Conservation (phyloP, 176 grass and related monocot genomes). For the Avena sativa region DNA sequence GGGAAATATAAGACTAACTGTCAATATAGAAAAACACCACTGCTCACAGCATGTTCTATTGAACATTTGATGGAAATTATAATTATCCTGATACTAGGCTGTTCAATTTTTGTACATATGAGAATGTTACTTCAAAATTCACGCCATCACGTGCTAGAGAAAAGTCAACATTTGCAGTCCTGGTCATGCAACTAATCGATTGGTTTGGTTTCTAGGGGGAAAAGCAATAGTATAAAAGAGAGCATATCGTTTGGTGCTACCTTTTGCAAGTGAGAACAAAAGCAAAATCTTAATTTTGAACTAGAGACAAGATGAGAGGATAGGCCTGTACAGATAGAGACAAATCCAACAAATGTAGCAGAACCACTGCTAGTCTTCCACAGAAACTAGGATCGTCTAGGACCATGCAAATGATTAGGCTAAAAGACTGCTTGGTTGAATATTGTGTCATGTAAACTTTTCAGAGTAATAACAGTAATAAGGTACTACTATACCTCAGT, state of each 20-base stretch:
- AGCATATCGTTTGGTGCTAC: constrained; percentile 5
- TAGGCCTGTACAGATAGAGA: constrained; percentile 31
- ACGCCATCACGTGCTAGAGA: background rate
- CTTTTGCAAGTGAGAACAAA: constrained; percentile 25
- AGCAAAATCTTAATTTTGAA: constrained; percentile 19
- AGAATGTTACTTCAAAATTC: background rate
- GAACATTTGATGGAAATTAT: background rate
- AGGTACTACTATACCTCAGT: constrained; percentile 65
- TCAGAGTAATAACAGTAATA: constrained; percentile 27
- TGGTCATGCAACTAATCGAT: constrained; percentile 12
- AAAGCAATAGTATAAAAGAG: background rate
- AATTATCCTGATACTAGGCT: background rate
- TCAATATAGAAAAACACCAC: constrained; percentile 10
- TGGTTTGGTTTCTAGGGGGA: background rate
- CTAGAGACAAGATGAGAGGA: constrained; percentile 40
- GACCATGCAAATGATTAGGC: constrained; percentile 13
- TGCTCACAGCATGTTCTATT: background rate
- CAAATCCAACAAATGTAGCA: constrained; percentile 34
- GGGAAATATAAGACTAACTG: constrained; percentile 24
- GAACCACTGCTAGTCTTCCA: constrained; percentile 19
- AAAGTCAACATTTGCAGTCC: background rate
- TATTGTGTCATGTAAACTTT: constrained; percentile 4
- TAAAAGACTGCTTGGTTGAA: constrained; percentile 12
- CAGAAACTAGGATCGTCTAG: constrained; percentile 16
- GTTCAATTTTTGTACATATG: background rate